Conservation (phyloP, 768 basidiomycete genomes). For the Leucosporidium creatinivorum region DNA sequence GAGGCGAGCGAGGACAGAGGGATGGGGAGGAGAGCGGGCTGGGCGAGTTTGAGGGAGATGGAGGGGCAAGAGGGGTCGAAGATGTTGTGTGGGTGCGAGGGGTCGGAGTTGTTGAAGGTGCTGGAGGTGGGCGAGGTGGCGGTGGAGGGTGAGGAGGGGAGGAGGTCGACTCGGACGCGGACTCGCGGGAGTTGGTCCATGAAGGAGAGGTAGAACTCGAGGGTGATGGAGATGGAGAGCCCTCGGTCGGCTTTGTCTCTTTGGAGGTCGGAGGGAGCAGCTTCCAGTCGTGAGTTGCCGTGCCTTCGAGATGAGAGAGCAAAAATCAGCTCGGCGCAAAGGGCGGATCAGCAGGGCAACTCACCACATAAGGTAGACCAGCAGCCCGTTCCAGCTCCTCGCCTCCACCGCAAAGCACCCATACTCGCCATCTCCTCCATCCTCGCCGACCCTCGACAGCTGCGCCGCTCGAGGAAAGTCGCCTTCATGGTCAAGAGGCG, state of each 20-base stretch:
- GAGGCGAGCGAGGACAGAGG: constrained; percentile 16
- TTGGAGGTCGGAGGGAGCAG: constrained; percentile 20
- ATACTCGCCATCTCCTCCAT: constrained; percentile 4
- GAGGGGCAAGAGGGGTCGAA: constrained; percentile 6
- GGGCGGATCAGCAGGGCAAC: background rate
- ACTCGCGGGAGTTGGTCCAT: constrained; percentile 1
- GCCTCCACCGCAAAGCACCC: constrained; percentile 28
- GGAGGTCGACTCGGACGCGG: constrained; percentile 15
- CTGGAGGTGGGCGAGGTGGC: background rate
- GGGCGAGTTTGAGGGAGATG: constrained; percentile 11
- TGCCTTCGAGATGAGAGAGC: background rate
- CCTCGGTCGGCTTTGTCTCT: constrained; percentile 14
- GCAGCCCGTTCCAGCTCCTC: constrained; percentile 15
- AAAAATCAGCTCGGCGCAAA: too few species aligned
- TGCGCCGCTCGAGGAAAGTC: constrained; percentile 23
- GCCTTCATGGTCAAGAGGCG: constrained; percentile 17
- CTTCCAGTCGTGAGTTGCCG: constrained; percentile 28
- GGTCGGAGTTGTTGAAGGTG: constrained; percentile 1
- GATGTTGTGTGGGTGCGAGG: background rate
- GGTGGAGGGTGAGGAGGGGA: background rate
- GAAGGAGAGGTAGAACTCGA: constrained; percentile 28
- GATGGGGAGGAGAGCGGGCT: constrained; percentile 9
- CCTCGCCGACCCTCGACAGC: background rate
- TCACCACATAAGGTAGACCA: constrained; percentile 27
- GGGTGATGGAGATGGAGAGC: background rate